Base-by-base conservation (phyloP, 164 flowering plant species). In the Hamamelis virginiana region DNA sequence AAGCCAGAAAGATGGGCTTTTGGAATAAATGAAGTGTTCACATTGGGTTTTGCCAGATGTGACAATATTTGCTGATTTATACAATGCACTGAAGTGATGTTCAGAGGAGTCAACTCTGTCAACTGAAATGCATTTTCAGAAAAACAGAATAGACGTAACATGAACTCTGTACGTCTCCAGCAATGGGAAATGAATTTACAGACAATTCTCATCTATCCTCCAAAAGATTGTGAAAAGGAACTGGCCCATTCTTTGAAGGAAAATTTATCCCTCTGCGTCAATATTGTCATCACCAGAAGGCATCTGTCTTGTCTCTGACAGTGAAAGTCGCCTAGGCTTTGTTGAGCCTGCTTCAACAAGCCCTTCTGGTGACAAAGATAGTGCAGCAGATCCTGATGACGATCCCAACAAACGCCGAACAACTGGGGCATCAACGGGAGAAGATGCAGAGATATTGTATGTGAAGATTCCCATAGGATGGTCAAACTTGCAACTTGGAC, bases 401-500 rank as follows among this genome's bases (percentile, higher is more conserved):
- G 94, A 80, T 27, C 81, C 93, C 76, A 89, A 72, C 45, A 83
- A 74, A 56, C 85, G 91, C 48, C 85, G 80, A 65, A 81, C 81
- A 62, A 81, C 83, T 12, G 91, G 86, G 18, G 77, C 76, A 76
- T 88, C 91, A 48, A 84, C 66, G 27, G 94, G 76, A 69, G 92
- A 80, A 64, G 91, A 78, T 55, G 87, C 74, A 52, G 86, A 70
- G 13, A 80, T 68, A 72, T 80, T 86, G 77, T 81, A 87, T n/a
- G 91, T 48, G 66, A 89, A 82, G 59, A 81, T 77, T 76, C 86
- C 88, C 96, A 88, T 84, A 38, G 98, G 98, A 72, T 92, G 98
- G 77, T 95, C 94, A 85, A 95, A 95, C 77, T 95, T 95, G 94
- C 98, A 95, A 76, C 90, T 92, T 65, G 97, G 96, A 50, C 98